These are phyloP conservation scores for Exidia glandulosa DNA, from an alignment of 768 basidiomycete species.

Conservation along the genomic window DNA sequence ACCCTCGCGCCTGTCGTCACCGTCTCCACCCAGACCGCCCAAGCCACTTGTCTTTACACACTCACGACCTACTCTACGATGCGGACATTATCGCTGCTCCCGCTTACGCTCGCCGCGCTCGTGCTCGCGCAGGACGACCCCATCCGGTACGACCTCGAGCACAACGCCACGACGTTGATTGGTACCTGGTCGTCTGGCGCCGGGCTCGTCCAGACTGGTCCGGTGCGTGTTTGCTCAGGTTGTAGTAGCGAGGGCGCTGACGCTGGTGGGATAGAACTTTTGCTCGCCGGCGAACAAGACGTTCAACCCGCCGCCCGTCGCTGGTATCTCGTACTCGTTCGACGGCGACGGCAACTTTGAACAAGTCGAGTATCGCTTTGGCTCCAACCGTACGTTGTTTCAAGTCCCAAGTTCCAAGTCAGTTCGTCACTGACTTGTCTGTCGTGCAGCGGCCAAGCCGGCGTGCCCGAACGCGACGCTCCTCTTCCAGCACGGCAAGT, in stretches of 20 bases:
- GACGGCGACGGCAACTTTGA: conserved; percentile 73
- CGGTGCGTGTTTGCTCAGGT: conserved; percentile 42
- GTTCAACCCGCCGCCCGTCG: conserved; percentile 75
- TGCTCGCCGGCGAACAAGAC: conserved; percentile 72
- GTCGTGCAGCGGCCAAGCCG: conserved; percentile 55
- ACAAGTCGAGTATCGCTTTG: conserved; percentile 82
- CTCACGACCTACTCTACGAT: too few species aligned
- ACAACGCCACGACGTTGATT: conserved; percentile 54
- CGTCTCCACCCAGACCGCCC: too few species aligned
- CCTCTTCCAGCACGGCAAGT: conserved; percentile 83
- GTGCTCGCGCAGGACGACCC: background rate
- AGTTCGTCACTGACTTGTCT: background rate
- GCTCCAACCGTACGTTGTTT: conserved; percentile 59
- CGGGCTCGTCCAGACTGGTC: conserved; percentile 64
- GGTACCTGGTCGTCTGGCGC: conserved; percentile 88
- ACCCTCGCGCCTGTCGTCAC: too few species aligned
- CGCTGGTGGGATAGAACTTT: conserved; percentile 47
- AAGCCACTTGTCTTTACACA: too few species aligned
- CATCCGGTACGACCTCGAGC: conserved; percentile 8
- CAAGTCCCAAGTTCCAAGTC: background rate
- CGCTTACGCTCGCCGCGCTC: background rate
- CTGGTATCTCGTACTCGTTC: conserved; percentile 87
- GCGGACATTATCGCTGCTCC: too few species aligned
- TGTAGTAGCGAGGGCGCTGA: background rate
- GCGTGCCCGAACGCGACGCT: conserved; percentile 84